These are phyloP conservation scores for Ilex paraguariensis DNA, from an alignment of 305 asterid genomes.

Conservation along the genomic window DNA sequence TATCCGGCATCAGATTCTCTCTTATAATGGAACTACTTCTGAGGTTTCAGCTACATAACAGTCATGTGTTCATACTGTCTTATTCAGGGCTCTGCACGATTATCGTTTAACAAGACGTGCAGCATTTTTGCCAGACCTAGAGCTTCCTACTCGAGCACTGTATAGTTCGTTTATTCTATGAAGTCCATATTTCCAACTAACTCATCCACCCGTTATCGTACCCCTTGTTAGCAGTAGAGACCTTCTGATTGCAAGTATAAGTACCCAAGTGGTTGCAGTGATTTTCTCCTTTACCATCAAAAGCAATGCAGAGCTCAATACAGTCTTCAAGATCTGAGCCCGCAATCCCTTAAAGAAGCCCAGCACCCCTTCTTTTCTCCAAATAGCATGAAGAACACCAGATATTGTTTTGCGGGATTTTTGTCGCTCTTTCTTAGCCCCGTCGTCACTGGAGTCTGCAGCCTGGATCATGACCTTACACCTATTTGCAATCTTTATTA, in stretches of 20 bases:
- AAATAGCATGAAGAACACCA: slow-evolving; percentile 23
- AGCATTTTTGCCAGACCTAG: no score
- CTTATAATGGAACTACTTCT: no score
- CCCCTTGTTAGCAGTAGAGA: slow-evolving; percentile 19
- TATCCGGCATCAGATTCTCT: no score
- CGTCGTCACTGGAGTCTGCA: slow-evolving; percentile 16
- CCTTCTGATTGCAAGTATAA: slow-evolving; percentile 30
- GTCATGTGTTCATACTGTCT: no score
- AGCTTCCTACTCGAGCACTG: no score
- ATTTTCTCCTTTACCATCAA: slow-evolving; percentile 39
- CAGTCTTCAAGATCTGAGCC: slow-evolving; percentile 46
- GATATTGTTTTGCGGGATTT: slow-evolving; percentile 24
- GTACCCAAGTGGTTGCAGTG: slow-evolving; percentile 35
- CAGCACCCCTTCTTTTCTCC: slow-evolving; percentile 33
- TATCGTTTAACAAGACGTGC: no score
- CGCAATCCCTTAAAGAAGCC: slow-evolving; percentile 39
- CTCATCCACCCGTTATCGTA: slow-evolving; percentile 24
- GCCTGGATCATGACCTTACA: slow-evolving; percentile 49
- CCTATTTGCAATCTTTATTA: slow-evolving; percentile 21
- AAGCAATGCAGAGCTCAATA: slow-evolving; percentile 37
- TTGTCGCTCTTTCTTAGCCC: slow-evolving; percentile 17
- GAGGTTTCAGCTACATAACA: no score
- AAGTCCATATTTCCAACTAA: neutral
- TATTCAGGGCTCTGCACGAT: no score
- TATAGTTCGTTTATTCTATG: no score